phyloP scores from a whole-genome alignment of 441 rosid species.

The Pelargonium cotyledonis region DNA sequence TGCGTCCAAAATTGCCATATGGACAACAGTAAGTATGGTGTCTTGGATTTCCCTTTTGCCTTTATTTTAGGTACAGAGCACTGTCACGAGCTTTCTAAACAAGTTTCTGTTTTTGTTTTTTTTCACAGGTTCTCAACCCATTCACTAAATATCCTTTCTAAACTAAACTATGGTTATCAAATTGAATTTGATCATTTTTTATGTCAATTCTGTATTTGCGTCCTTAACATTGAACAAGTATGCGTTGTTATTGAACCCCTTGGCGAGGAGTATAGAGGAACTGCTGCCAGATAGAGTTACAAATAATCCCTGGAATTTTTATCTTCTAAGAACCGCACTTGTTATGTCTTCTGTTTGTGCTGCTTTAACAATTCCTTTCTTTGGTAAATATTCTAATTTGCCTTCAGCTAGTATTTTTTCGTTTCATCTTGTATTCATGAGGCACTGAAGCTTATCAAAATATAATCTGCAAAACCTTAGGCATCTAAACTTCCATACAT shows the following conservation, averaged over 20 bases:
- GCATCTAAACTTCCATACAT: background rate
- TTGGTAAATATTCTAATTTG: slow-evolving; percentile 39
- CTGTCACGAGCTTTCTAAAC: slow-evolving; percentile 11
- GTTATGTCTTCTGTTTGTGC: slow-evolving; percentile 65
- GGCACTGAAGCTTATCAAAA: background rate
- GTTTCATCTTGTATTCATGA: background rate
- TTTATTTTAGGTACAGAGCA: background rate
- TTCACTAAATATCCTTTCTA: slow-evolving; percentile 69
- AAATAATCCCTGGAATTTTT: slow-evolving; percentile 45
- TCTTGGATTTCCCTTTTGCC: background rate
- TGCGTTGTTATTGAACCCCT: slow-evolving; percentile 73
- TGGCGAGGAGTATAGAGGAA: slow-evolving; percentile 85
- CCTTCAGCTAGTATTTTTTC: background rate
- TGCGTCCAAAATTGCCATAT: slow-evolving; percentile 60
- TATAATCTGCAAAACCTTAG: background rate
- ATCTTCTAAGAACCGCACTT: slow-evolving; percentile 58
- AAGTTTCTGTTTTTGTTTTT: slow-evolving; percentile 12
- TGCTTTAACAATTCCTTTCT: slow-evolving; percentile 79
- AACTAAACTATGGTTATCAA: background rate
- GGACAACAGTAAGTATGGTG: slow-evolving; percentile 64
- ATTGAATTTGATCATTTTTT: background rate
- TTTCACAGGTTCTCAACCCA: slow-evolving; percentile 68
- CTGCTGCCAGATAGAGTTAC: slow-evolving; percentile 50
- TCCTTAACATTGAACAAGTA: slow-evolving; percentile 44
- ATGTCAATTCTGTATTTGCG: background rate